A percentile compares a stretch with the other conserved stretches of the same genome.
phyloP scores from a whole-genome alignment of 495 filamentous ascomycete species.

The Aspergillus cavernicola region DNA sequence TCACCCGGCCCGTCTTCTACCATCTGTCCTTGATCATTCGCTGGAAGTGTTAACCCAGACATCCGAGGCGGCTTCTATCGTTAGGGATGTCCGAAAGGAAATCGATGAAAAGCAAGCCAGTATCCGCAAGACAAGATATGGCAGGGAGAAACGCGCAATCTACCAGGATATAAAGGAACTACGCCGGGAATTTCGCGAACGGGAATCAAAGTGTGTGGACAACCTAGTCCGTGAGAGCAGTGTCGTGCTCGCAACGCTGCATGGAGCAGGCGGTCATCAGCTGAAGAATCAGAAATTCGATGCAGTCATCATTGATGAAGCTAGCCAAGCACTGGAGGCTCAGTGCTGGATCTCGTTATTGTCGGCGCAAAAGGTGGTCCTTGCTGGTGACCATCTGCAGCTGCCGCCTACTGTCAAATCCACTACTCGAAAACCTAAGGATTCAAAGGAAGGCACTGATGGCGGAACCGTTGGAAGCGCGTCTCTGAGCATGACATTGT shows the following conservation, averaged over 20 bases:
- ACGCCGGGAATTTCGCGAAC: slow-evolving; percentile 81
- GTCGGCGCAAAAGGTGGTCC: slow-evolving; percentile 74
- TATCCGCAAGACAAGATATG: slow-evolving; percentile 80
- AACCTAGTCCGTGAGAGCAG: slow-evolving; percentile 71
- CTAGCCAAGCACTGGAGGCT: slow-evolving; percentile 90
- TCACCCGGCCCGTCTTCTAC: slow-evolving; percentile 87
- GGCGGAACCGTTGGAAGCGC: slow-evolving; percentile 23
- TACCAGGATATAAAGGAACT: slow-evolving; percentile 82
- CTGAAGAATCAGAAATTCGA: slow-evolving; percentile 80
- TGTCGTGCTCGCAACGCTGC: slow-evolving; percentile 87
- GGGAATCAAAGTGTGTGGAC: slow-evolving; percentile 76
- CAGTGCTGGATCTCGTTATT: slow-evolving; percentile 97
- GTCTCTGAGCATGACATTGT: slow-evolving; percentile 81
- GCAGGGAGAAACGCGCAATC: slow-evolving; percentile 73
- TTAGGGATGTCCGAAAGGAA: slow-evolving; percentile 85
- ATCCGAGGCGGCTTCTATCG: slow-evolving; percentile 82
- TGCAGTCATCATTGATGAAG: slow-evolving; percentile 93
- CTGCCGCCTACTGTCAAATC: slow-evolving; percentile 93
- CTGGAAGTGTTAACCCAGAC: slow-evolving; percentile 91
- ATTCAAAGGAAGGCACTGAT: slow-evolving; percentile 22
- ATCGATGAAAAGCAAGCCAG: slow-evolving; percentile 90
- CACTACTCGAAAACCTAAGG: slow-evolving; percentile 21
- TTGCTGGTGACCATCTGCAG: slow-evolving; percentile 93
- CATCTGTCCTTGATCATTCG: slow-evolving; percentile 82
- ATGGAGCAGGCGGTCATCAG: slow-evolving; percentile 87